Base-by-base conservation (phyloP, 768 basidiomycete genomes). In the Pleurotus sapidus region DNA sequence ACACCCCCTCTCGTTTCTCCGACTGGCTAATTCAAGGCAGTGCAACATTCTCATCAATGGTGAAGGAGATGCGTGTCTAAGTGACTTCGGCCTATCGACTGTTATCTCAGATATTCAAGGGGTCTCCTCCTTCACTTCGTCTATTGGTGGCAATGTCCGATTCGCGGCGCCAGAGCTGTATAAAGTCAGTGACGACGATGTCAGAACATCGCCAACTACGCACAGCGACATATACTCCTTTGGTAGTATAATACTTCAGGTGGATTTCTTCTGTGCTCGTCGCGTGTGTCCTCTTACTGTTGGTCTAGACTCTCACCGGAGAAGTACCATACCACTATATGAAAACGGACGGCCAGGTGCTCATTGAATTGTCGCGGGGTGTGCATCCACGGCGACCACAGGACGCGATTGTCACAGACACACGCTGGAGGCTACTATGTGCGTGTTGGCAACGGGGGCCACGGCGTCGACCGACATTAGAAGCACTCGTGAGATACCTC, bases 101-200 rank as follows among this genome's bases (percentile, higher is more conserved):
- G 61, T 74, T 20, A 59, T 67, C 18, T 63, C 59, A 3, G 62
- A 61, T 15, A 46, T 64, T 15, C 56, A 62, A 24, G 57, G 60
- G 1, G 57, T 55, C 5, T 64, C 64, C 5, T 71, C 68, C 53
- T 46, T 65, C 59, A 65, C 68, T 1, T 68, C 68, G 4, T 64
- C 67, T 4, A 51, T 74, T 24, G 61, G 65, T 23, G 69, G 74
- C 1, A 67, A 64, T 8, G 56, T 72, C 18, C 64, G 70, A 34
- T 76, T 71, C 67, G 68, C 65, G 2, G 74, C 73, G 39, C 73
- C 70, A 0, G 74, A 76, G 45, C 15, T 75, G 2, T 72, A 67
- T 27, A 47, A 46, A 6, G 42, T 67, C 7, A 57, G 63, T 5
- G 50, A 51, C 2, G 62, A 66, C 12, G 51, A 59, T 37, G 20